Evolutionary conservation across 2,329 filamentous ascomycete genomes (phyloP).

Genomic region (Penicillium sp.): DNA sequence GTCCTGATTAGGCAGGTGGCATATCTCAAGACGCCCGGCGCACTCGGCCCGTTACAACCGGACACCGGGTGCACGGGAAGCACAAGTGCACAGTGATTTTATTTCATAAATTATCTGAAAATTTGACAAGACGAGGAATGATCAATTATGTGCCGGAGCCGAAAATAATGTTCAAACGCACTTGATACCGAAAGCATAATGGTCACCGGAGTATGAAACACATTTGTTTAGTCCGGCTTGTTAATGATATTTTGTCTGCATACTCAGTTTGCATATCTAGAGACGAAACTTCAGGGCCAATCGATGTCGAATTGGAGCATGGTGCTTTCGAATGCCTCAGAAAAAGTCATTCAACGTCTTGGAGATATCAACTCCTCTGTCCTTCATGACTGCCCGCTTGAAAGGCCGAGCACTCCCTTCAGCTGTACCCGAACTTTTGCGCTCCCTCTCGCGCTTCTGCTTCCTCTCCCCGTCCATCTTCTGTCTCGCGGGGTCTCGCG

Average conservation of each 20-base stretch:
- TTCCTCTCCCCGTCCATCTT: neutral
- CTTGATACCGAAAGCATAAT: too few species aligned
- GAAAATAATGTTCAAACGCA: too few species aligned
- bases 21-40: neutral
- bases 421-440: neutral
- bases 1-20: neutral
- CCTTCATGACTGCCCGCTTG: constrained; percentile 10
- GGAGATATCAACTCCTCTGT: constrained; percentile 1
- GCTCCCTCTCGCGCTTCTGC: neutral
- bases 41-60: too few species aligned
- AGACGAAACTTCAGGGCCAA: neutral
- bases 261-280: neutral
- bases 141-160: too few species aligned
- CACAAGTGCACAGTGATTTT: too few species aligned
- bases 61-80: too few species aligned
- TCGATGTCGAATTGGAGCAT: neutral
- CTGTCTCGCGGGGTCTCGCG: neutral
- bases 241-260: neutral
- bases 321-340: neutral
- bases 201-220: too few species aligned
- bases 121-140: too few species aligned
- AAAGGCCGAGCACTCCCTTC: neutral
- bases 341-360: constrained; percentile 6
- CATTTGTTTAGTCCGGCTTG: too few species aligned
- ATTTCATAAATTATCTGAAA: too few species aligned